A percentile compares a stretch with the other conserved stretches of the same genome.
phyloP scores from a whole-genome alignment of 2,329 filamentous ascomycete species.

The Pseudopithomyces chartarum region DNA sequence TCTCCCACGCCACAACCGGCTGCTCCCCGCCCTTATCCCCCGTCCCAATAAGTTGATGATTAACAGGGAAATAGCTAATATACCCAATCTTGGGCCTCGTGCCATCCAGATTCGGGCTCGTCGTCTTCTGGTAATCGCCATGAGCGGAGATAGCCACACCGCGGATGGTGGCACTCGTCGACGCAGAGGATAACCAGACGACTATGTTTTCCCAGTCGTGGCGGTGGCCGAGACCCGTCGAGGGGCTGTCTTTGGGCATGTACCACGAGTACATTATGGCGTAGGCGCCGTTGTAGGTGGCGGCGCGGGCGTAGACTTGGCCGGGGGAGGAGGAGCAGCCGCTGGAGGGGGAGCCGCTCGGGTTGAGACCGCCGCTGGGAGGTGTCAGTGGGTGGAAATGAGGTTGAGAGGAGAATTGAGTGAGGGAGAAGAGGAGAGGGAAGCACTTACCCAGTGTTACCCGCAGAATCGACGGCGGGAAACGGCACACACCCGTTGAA shows the following conservation, averaged over 20 bases:
- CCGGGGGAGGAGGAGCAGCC: constrained; percentile 53
- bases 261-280: constrained; percentile 61
- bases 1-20: constrained; percentile 57
- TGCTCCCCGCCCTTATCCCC: constrained; percentile 49
- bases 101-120: constrained; percentile 48
- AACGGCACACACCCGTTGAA: constrained; percentile 67
- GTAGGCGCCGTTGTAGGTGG: constrained; percentile 48
- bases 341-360: constrained; percentile 46
- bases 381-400: not conserved
- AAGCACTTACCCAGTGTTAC: constrained; percentile 59
- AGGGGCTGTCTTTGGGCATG: constrained; percentile 55
- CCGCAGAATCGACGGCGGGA: constrained; percentile 62
- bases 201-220: constrained; percentile 63
- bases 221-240: constrained; percentile 54
- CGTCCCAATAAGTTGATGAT: constrained; percentile 54
- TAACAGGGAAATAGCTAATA: constrained; percentile 53
- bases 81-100: constrained; percentile 56
- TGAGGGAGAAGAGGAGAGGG: not conserved
- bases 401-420: not conserved
- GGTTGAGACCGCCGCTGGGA: constrained; percentile 50
- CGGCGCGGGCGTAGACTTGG: constrained; percentile 57
- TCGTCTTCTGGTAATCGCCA: constrained; percentile 53
- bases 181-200: constrained; percentile 54
- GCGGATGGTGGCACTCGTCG: constrained; percentile 48
- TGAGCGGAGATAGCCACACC: constrained; percentile 60